Conservation (phyloP, 768 basidiomycete species). For the Macrolepiota albuminosa region DNA sequence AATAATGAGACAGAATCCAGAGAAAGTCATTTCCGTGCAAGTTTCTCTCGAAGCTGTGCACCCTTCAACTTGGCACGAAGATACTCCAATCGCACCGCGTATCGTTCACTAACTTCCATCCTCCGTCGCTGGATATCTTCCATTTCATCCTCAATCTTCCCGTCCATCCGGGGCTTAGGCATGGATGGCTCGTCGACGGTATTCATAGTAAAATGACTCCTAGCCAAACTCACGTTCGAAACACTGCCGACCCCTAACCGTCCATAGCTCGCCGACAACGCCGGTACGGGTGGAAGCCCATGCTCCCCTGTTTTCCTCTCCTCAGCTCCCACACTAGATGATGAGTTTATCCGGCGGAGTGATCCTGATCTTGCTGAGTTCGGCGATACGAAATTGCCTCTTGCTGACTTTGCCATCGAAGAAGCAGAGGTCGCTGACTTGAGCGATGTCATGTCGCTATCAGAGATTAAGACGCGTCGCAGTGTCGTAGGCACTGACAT, state of each 20-base stretch:
- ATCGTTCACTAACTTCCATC: conserved; percentile 66
- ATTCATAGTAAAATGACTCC: conserved; percentile 50
- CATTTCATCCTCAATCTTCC: conserved; percentile 52
- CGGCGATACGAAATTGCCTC: conserved; percentile 21
- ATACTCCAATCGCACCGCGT: conserved; percentile 74
- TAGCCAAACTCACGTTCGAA: conserved; percentile 45
- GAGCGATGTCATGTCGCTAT: conserved; percentile 48
- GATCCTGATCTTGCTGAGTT: conserved; percentile 30
- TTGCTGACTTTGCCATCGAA: conserved; percentile 42
- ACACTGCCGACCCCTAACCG: conserved; percentile 29
- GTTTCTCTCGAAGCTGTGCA: conserved; percentile 78
- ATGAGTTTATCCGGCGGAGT: conserved; percentile 52
- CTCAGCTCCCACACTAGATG: conserved; percentile 56
- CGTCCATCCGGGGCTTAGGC: conserved; percentile 22
- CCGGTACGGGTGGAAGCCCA: conserved; percentile 31
- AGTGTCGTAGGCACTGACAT: conserved; percentile 31
- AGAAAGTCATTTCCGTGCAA: conserved; percentile 52
- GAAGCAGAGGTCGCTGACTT: conserved; percentile 46
- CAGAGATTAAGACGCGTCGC: conserved; percentile 32
- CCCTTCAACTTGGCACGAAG: conserved; percentile 79
- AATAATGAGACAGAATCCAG: not conserved
- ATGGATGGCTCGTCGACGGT: conserved; percentile 37
- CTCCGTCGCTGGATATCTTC: conserved; percentile 64
- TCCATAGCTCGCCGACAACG: conserved; percentile 26
- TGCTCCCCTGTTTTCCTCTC: conserved; percentile 19